Evolutionary conservation across 345 rosid species (phyloP).

Genomic region (Anacardium occidentale): DNA sequence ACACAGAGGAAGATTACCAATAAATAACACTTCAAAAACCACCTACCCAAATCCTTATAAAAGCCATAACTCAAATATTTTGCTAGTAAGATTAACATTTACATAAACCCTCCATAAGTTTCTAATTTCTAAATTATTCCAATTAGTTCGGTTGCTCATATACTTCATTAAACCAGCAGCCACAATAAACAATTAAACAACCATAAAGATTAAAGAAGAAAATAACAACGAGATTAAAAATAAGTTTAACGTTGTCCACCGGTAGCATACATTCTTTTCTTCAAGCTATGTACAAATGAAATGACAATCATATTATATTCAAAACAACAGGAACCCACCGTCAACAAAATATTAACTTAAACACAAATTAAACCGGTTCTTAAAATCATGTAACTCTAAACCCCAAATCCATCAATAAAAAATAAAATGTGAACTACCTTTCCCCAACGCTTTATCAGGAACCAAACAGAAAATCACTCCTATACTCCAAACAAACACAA

Average conservation of each 20-base stretch:
- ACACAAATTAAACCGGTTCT: too few species aligned
- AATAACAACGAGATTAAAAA: background rate
- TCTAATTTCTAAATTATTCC: background rate
- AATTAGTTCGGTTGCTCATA: background rate
- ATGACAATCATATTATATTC: background rate
- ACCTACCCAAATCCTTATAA: background rate
- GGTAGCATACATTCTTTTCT: constrained; percentile 19
- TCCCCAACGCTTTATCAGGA: background rate
- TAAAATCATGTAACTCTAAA: too few species aligned
- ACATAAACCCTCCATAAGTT: background rate
- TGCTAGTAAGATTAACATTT: background rate
- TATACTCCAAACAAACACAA: background rate
- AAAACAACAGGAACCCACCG: too few species aligned
- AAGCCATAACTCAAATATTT: background rate
- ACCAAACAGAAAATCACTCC: constrained; percentile 3
- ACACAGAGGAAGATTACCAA: background rate
- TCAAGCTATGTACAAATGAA: background rate
- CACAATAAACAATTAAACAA: background rate
- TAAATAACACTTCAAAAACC: background rate
- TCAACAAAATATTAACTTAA: too few species aligned
- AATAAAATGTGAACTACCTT: background rate
- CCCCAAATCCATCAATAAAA: too few species aligned
- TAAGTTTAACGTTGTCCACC: background rate
- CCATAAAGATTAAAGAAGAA: background rate
- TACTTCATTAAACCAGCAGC: background rate